Evolutionary conservation across 257 asterid species (phyloP).

Genomic region (Solanum megistacrolobum): DNA sequence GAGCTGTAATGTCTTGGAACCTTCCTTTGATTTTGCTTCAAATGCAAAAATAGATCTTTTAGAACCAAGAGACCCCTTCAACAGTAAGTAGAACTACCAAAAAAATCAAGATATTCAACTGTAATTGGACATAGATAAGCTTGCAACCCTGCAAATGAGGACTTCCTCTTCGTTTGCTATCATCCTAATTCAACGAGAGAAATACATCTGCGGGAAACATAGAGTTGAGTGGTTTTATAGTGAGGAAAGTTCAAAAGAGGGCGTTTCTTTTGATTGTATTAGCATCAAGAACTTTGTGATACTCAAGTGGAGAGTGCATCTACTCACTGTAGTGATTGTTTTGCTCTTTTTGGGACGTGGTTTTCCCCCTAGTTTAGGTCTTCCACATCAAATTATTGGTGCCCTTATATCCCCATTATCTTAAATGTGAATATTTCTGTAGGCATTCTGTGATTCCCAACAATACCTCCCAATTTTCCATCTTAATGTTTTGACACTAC

Average conservation of each 20-base stretch:
- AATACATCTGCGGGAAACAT: background rate
- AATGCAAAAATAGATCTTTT: background rate
- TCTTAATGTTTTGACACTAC: background rate
- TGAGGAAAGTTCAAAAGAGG: background rate
- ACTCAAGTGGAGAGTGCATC: background rate
- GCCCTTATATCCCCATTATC: background rate
- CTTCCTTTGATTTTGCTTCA: background rate
- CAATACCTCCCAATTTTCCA: background rate
- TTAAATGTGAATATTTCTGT: background rate
- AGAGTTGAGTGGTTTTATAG: background rate
- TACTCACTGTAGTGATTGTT: background rate
- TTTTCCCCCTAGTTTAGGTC: background rate
- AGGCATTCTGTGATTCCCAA: background rate
- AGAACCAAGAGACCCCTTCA: background rate
- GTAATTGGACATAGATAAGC: background rate
- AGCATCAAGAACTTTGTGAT: background rate
- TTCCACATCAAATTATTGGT: background rate
- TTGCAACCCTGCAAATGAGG: background rate
- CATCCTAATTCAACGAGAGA: background rate
- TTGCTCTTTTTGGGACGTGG: background rate
- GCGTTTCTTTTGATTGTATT: background rate
- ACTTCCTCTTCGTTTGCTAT: background rate
- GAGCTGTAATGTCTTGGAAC: background rate
- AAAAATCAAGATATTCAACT: background rate
- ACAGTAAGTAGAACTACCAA: background rate